phyloP scores from a whole-genome alignment of 2,329 filamentous ascomycete species.

The Dactylellina leptospora region DNA sequence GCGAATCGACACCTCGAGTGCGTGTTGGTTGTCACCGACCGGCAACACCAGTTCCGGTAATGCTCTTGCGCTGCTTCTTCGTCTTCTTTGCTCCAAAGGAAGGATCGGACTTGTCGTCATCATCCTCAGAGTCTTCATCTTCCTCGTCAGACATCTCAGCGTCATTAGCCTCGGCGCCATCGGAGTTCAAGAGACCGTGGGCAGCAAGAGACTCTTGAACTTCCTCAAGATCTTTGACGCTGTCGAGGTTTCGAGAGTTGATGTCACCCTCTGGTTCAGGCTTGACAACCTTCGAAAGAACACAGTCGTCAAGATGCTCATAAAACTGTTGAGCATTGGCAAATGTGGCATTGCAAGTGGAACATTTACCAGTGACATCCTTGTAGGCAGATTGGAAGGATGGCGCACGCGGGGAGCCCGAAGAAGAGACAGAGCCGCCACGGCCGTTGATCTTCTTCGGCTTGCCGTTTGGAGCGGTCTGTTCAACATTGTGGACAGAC shows the following conservation, averaged over 20 bases:
- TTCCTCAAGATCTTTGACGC: slow-evolving; percentile 69
- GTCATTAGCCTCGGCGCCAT: slow-evolving; percentile 53
- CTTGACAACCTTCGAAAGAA: slow-evolving; percentile 75
- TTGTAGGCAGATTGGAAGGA: slow-evolving; percentile 57
- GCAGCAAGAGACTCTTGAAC: slow-evolving; percentile 56
- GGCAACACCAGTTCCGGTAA: slow-evolving; percentile 48
- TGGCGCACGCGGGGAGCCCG: slow-evolving; percentile 53
- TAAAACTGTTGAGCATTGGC: slow-evolving; percentile 93
- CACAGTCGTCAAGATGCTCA: slow-evolving; percentile 86
- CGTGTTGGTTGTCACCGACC: slow-evolving; percentile 54
- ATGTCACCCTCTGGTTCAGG: slow-evolving; percentile 75
- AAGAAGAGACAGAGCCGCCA: slow-evolving; percentile 55
- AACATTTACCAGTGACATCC: slow-evolving; percentile 86
- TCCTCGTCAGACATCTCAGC: slow-evolving; percentile 60
- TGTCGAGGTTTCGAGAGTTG: slow-evolving; percentile 71
- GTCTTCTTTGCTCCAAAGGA: slow-evolving; percentile 59
- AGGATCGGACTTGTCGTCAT: slow-evolving; percentile 66
- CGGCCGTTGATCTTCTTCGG: slow-evolving; percentile 68
- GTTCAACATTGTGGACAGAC: slow-evolving; percentile 89
- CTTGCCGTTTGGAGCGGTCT: slow-evolving; percentile 88
- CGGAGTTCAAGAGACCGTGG: slow-evolving; percentile 55
- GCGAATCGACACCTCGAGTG: slow-evolving; percentile 52
- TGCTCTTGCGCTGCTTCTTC: slow-evolving; percentile 52
- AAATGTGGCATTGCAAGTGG: slow-evolving; percentile 87
- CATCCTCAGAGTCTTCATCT: slow-evolving; percentile 71